Percentiles rank a stretch among this genome's conserved stretches.
Conservation (phyloP, 768 basidiomycete species). For the Boletus vinaceobasis region DNA sequence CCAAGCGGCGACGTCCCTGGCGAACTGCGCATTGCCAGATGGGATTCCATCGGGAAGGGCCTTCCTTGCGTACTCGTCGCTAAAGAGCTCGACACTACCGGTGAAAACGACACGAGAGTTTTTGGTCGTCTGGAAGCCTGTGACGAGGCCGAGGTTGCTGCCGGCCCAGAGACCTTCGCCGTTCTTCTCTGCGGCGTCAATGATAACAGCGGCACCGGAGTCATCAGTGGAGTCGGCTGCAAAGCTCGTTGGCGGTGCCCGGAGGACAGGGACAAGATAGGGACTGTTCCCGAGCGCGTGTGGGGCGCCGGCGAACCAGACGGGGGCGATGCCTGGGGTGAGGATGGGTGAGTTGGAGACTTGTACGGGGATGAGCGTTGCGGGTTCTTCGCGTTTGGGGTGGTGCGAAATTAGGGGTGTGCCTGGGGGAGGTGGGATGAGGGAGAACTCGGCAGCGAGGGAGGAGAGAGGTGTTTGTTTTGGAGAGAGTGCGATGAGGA, state of each 20-base stretch:
- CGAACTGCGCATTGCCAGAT: conserved; percentile 76
- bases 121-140: conserved; percentile 82
- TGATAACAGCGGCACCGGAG: conserved; percentile 55
- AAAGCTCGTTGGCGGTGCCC: conserved; percentile 73
- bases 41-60: conserved; percentile 54
- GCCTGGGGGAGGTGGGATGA: conserved; percentile 82
- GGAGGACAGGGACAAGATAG: conserved; percentile 75
- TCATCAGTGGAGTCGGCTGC: conserved; percentile 64
- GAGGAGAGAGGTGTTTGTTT: conserved; percentile 71
- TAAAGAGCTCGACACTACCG: conserved; percentile 78
- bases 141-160: conserved; percentile 68
- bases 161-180: conserved; percentile 87
- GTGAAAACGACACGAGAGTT: conserved; percentile 78
- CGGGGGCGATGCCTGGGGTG: conserved; percentile 46
- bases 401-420: conserved; percentile 86
- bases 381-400: conserved; percentile 62
- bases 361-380: conserved; percentile 63
- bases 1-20: conserved; percentile 78
- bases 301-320: conserved; percentile 76
- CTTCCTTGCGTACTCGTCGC: conserved; percentile 68
- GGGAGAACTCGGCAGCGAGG: conserved; percentile 87
- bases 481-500: conserved; percentile 78
- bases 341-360: conserved; percentile 46
- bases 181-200: conserved; percentile 69
- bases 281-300: conserved; percentile 70